Evolutionary conservation across 2,329 filamentous ascomycete species (phyloP).

Genomic region (Aspergillus sp.): DNA sequence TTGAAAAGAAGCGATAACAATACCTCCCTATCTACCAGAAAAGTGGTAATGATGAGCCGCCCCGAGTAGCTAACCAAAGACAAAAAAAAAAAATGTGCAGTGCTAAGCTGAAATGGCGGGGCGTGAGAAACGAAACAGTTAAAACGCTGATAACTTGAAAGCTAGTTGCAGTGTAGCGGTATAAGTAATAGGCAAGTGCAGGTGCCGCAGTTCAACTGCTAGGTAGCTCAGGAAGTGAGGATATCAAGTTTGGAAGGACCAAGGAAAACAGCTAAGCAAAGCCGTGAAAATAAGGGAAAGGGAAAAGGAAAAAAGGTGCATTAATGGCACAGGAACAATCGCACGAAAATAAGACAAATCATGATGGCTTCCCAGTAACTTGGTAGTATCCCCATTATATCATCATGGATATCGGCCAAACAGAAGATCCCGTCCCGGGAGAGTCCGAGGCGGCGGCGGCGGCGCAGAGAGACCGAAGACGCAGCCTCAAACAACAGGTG

Average conservation of each 20-base stretch:
- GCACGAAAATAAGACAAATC: background rate
- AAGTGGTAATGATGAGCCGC: background rate
- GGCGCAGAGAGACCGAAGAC: slow-evolving; percentile 28
- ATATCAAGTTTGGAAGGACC: background rate
- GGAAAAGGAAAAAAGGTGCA: background rate
- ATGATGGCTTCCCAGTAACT: background rate
- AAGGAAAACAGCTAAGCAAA: background rate
- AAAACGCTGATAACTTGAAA: slow-evolving; percentile 3
- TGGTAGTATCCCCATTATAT: background rate
- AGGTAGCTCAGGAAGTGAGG: background rate
- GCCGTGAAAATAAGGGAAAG: background rate
- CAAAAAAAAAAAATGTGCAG: background rate
- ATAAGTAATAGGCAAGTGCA: background rate
- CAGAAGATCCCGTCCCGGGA: slow-evolving; percentile 15
- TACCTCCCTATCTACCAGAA: background rate
- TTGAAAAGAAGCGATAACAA: background rate
- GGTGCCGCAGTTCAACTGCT: background rate
- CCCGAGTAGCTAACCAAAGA: background rate
- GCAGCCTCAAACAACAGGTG: slow-evolving; percentile 28
- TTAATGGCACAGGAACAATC: background rate
- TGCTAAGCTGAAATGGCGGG: background rate
- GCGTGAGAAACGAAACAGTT: slow-evolving; percentile 7
- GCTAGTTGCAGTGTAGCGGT: background rate
- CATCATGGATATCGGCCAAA: slow-evolving; percentile 18
- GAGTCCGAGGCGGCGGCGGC: slow-evolving; percentile 22